Conservation (phyloP, 2,329 filamentous ascomycete genomes). For the Bipolaris victoriae region DNA sequence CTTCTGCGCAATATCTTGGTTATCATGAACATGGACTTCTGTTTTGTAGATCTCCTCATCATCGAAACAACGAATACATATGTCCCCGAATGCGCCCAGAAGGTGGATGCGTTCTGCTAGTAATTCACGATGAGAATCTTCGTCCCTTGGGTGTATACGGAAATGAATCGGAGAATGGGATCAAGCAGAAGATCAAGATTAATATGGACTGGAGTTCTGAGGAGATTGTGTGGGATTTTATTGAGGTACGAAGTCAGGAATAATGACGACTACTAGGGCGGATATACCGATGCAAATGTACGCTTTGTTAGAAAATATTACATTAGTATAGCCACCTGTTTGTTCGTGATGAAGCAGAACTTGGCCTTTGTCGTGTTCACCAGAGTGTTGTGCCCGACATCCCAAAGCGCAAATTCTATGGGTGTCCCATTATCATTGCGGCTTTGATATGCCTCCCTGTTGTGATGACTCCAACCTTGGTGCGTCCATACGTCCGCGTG, state of each 20-base stretch:
- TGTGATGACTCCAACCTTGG: no score
- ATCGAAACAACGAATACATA: slow-evolving; percentile 10
- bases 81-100: slow-evolving; percentile 11
- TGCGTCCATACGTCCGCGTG: no score
- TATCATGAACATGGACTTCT: slow-evolving; percentile 9
- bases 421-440: no score
- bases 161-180: slow-evolving; percentile 6
- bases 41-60: slow-evolving; percentile 1
- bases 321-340: background rate
- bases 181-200: slow-evolving; percentile 7
- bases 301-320: background rate
- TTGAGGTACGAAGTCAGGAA: slow-evolving; percentile 11
- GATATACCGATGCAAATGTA: background rate
- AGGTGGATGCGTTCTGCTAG: slow-evolving; percentile 13
- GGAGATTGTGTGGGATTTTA: slow-evolving; percentile 13
- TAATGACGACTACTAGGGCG: background rate
- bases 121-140: background rate
- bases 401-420: no score
- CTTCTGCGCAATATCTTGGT: slow-evolving; percentile 27
- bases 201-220: slow-evolving; percentile 4
- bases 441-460: no score
- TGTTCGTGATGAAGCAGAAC: background rate
- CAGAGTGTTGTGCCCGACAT: no score
- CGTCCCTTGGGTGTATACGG: slow-evolving; percentile 7
- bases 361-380: no score